A percentile compares a stretch with the other conserved stretches of the same genome.
phyloP scores from a whole-genome alignment of 805 yeast genomes.

The Wickerhamomyces bisporus region DNA sequence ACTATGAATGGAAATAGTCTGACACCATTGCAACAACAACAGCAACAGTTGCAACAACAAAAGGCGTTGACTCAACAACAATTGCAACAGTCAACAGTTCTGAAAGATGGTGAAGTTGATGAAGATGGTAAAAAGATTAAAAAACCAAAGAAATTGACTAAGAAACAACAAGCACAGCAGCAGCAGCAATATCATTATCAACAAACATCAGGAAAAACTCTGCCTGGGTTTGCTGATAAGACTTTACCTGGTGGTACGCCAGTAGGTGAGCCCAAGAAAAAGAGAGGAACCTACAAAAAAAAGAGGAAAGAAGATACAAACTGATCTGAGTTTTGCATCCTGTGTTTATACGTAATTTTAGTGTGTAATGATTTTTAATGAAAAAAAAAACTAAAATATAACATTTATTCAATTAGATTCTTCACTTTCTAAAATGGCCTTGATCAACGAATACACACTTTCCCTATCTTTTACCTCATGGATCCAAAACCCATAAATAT shows the following conservation, averaged over 20 bases:
- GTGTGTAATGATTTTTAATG: too few relatives aligned
- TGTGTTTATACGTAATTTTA: too few relatives aligned
- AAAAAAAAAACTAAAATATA: too few relatives aligned
- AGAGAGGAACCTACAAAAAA: constrained; percentile 25
- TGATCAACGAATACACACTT: constrained; percentile 44
- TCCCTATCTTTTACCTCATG: constrained; percentile 65
- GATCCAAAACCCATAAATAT: constrained; percentile 75
- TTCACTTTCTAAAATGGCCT: constrained; percentile 21
- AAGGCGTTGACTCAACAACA: constrained; percentile 24
- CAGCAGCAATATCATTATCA: constrained; percentile 2
- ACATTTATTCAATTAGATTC: too few relatives aligned
- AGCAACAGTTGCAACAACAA: constrained; percentile 19
- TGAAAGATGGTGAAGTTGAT: constrained; percentile 5
- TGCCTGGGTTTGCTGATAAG: constrained; percentile 10
- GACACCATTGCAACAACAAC: constrained; percentile 16
- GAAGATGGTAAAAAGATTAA: constrained; percentile 18
- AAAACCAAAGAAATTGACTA: constrained; percentile 15
- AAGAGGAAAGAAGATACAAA: constrained; percentile 15
- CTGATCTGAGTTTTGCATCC: too few relatives aligned
- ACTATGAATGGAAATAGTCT: neutral
- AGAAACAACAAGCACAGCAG: constrained; percentile 13
- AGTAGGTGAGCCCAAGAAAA: constrained; percentile 19
- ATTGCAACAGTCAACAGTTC: constrained; percentile 16
- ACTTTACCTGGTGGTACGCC: constrained; percentile 20
- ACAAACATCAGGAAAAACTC: neutral